A percentile compares a stretch with the other conserved stretches of the same genome.
These are phyloP conservation scores for Stropharia rugosoannulata DNA, from an alignment of 768 basidiomycete species.

Conservation along the genomic window DNA sequence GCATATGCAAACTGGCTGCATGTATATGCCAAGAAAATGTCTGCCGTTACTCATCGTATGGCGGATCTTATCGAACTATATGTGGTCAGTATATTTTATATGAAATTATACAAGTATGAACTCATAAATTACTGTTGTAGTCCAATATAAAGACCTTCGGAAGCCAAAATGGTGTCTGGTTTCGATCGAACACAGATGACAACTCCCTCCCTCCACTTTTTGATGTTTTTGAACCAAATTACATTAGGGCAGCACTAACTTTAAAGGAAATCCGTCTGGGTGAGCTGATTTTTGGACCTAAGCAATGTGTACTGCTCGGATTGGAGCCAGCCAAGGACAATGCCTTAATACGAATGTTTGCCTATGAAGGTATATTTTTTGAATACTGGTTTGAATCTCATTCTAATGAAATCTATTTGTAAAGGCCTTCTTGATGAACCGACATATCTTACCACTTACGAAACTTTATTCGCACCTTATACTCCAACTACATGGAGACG, in stretches of 20 bases:
- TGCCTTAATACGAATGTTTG: not conserved
- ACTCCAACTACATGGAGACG: not conserved
- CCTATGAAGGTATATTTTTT: not conserved
- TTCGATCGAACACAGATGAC: not conserved
- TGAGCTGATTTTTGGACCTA: not conserved
- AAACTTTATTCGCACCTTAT: not conserved
- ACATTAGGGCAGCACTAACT: not conserved
- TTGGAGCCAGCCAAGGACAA: not conserved
- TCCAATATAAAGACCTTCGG: not conserved
- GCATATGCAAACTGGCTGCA: constrained; percentile 19
- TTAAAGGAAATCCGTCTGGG: not conserved
- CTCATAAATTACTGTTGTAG: not conserved
- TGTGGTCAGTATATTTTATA: constrained; percentile 5
- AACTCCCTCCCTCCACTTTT: not conserved
- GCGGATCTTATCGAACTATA: constrained; percentile 13
- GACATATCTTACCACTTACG: not conserved
- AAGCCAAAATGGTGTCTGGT: not conserved
- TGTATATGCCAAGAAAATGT: constrained; percentile 16
- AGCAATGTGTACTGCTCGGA: not conserved
- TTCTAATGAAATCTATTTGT: not conserved
- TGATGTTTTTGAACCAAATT: constrained; percentile 15
- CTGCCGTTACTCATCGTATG: constrained; percentile 1
- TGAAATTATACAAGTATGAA: not conserved
- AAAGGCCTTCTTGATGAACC: constrained; percentile 1
- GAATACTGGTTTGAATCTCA: not conserved